Evolutionary conservation across 441 rosid species (phyloP).

Genomic region (Adansonia gregorii): DNA sequence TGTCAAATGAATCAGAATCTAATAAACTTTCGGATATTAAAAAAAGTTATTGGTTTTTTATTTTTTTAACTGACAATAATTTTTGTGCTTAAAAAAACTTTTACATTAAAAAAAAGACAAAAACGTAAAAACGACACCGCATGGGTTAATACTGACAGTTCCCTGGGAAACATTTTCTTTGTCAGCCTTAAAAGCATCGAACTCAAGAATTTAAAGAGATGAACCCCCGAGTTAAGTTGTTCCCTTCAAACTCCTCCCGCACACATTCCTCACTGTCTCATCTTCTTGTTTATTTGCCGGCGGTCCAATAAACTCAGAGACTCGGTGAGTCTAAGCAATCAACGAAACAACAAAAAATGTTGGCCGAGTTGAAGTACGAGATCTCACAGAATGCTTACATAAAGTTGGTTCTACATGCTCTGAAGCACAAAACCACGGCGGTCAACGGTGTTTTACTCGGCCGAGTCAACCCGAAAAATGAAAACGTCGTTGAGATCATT

Average conservation of each 20-base stretch:
- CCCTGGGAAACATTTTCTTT: neutral
- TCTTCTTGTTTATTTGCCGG: constrained; percentile 3
- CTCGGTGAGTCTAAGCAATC: neutral
- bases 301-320: neutral
- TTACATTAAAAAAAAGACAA: neutral
- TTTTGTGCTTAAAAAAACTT: neutral
- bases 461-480: constrained; percentile 48
- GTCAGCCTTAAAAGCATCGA: neutral
- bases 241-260: neutral
- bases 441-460: constrained; percentile 90
- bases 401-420: constrained; percentile 81
- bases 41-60: too few relatives aligned
- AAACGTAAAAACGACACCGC: neutral
- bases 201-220: neutral
- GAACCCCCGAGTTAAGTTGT: neutral
- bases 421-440: constrained; percentile 74
- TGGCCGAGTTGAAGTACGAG: constrained; percentile 62
- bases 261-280: neutral
- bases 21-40: too few relatives aligned
- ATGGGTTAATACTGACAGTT: neutral
- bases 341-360: constrained; percentile 24
- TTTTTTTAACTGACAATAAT: neutral
- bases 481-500: constrained; percentile 60
- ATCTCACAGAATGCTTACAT: constrained; percentile 86
- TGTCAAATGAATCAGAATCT: too few relatives aligned